Percentiles rank a stretch among this genome's conserved stretches.
phyloP scores from a whole-genome alignment of 441 rosid genomes.

The Mallotus repandus region DNA sequence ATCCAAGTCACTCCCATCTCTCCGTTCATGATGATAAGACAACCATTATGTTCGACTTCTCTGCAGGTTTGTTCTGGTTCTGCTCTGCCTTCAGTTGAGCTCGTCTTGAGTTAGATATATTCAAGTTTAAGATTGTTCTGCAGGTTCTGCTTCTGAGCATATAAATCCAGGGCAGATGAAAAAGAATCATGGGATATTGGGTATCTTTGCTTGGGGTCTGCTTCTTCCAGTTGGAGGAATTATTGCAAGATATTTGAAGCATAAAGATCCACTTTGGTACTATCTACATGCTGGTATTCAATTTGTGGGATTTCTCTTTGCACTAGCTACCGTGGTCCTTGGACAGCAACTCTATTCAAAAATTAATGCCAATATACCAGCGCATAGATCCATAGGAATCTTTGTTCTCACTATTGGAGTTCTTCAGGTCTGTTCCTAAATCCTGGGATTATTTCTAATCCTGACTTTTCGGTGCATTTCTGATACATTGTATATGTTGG shows the following conservation, averaged over 20 bases:
- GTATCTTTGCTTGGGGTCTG: slow-evolving; percentile 72
- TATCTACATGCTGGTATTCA: slow-evolving; percentile 73
- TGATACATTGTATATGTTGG: background rate
- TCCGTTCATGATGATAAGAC: slow-evolving; percentile 72
- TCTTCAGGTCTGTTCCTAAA: slow-evolving; percentile 64
- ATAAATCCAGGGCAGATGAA: slow-evolving; percentile 38
- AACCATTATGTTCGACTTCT: slow-evolving; percentile 64
- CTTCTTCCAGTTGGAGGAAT: slow-evolving; percentile 80
- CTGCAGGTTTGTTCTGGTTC: slow-evolving; percentile 44
- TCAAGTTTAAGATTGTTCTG: background rate
- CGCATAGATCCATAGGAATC: slow-evolving; percentile 85
- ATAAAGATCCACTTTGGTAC: slow-evolving; percentile 84
- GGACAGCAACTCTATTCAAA: slow-evolving; percentile 65
- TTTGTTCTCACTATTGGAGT: slow-evolving; percentile 60
- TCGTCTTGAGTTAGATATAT: background rate
- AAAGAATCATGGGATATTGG: slow-evolving; percentile 76
- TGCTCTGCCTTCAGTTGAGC: background rate
- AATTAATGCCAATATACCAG: slow-evolving; percentile 49
- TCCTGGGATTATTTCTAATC: background rate
- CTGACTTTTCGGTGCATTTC: background rate
- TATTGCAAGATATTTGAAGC: slow-evolving; percentile 72
- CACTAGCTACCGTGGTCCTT: slow-evolving; percentile 58
- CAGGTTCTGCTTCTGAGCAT: slow-evolving; percentile 40
- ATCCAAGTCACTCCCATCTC: slow-evolving; percentile 55
- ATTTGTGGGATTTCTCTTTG: slow-evolving; percentile 67